Evolutionary conservation across 2,329 filamentous ascomycete species (phyloP), one percentile per base, ranked within the genome.

Genomic region (Botrytis paeoniae): DNA sequence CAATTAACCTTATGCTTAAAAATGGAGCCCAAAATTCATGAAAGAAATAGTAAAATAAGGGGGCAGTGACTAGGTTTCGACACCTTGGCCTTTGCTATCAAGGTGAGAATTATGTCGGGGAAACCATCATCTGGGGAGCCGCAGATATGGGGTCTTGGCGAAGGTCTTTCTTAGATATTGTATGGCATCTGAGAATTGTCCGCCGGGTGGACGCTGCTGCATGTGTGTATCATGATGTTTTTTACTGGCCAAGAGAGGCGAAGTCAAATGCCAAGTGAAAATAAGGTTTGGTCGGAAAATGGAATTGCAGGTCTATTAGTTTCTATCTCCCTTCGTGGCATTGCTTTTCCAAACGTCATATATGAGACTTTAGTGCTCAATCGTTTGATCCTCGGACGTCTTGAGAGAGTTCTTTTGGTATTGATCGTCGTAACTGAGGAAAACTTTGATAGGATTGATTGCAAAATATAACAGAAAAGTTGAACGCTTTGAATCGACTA

Each of bases 191-290:
- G 41, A n/a, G 45, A 25, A n/a, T 18, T n/a, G 9, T 43, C 22
- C 14, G 8, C 20, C n/a, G 60, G 69, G 29, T 65, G 45, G 20
- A 32, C 5, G 22, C 35, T 65, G 32, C 14, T 41, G 25, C 37
- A 41, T 54, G n/a, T 64, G 35, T 71, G 32, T 16, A 18, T 32
- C 7, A 32, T 65, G 45, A 35, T 48, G 9, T 14, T 54, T 71
- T 32, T 71, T 8, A 71, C 45, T 71, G 45, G 69, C 69, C 69
- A 71, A 71, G 69, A 54, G 69, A 54, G 69, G 69, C 69, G 69
- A 41, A 71, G 69, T n/a, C 25, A 54, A 32, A 18, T 43, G 60
- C 69, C 69, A 71, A 71, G 69, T 66, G 69, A 66, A 69, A 71
- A 70, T 57, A 71, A 48, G 54, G 45, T 66, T 71, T 45, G 4